Conservation (phyloP, 2,329 filamentous ascomycete species). For the Ilyonectria sp. region DNA sequence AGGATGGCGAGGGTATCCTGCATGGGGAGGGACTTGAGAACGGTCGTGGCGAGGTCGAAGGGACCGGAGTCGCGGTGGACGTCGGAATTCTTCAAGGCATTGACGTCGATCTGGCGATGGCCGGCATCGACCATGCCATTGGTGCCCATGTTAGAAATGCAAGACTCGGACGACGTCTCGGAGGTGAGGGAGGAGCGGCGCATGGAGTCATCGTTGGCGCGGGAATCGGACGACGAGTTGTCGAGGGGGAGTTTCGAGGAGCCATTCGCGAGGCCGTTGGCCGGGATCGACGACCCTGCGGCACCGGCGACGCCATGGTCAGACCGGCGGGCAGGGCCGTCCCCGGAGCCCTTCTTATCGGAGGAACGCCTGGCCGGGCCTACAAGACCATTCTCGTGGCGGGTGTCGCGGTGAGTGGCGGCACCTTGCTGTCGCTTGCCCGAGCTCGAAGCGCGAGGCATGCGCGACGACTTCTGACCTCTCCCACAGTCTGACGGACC, state of each 20-base stretch:
- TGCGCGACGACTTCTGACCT: slow-evolving; percentile 60
- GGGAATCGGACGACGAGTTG: slow-evolving; percentile 57
- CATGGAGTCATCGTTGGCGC: slow-evolving; percentile 57
- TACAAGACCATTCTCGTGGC: slow-evolving; percentile 91
- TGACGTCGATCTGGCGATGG: slow-evolving; percentile 79
- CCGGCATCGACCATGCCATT: slow-evolving; percentile 61
- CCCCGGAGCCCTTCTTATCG: slow-evolving; percentile 63
- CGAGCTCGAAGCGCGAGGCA: slow-evolving; percentile 73
- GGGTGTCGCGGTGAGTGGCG: slow-evolving; percentile 77
- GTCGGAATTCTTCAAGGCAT: slow-evolving; percentile 76
- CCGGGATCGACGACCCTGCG: slow-evolving; percentile 50
- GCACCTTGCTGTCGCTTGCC: slow-evolving; percentile 75
- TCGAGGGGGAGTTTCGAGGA: slow-evolving; percentile 53
- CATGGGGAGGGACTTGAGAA: slow-evolving; percentile 90
- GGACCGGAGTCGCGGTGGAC: slow-evolving; percentile 81
- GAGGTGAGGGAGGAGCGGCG: slow-evolving; percentile 68
- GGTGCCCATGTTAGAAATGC: slow-evolving; percentile 56
- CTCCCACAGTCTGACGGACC: slow-evolving; percentile 56
- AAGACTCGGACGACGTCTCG: slow-evolving; percentile 70
- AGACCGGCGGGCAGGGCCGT: slow-evolving; percentile 55
- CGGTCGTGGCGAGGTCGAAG: slow-evolving; percentile 85
- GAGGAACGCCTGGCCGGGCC: slow-evolving; percentile 63
- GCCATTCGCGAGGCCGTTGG: slow-evolving; percentile 53
- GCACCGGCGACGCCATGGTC: slow-evolving; percentile 50
- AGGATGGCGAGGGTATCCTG: slow-evolving; percentile 97